Conservation (phyloP, 140 eudicot genomes). For the Eryngium alpinum region DNA sequence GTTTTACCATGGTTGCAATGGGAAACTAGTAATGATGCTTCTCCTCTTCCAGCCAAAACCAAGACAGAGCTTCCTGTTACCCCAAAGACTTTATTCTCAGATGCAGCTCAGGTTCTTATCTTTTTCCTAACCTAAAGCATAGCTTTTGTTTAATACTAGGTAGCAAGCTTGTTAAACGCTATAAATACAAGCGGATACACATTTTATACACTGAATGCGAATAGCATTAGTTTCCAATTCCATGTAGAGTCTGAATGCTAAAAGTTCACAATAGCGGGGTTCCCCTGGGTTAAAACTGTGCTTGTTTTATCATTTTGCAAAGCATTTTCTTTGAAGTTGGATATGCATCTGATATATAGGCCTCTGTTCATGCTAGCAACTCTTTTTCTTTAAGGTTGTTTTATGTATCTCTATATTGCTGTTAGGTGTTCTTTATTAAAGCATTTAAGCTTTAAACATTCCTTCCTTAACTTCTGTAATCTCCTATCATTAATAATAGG, state of each 20-base stretch:
- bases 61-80: slow-evolving; percentile 40
- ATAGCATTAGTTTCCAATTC: not conserved
- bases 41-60: slow-evolving; percentile 22
- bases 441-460: not conserved
- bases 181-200: not conserved
- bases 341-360: no score
- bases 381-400: not conserved
- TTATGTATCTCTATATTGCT: no score
- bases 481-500: slow-evolving; percentile 27
- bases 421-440: no score
- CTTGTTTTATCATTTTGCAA: not conserved
- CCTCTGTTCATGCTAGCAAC: not conserved
- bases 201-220: not conserved
- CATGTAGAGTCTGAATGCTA: not conserved
- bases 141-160: not conserved
- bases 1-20: slow-evolving; percentile 90
- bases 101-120: slow-evolving; percentile 51
- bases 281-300: not conserved
- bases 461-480: not conserved
- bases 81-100: slow-evolving; percentile 55
- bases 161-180: not conserved
- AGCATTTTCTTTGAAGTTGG: no score
- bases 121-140: not conserved
- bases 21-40: slow-evolving; percentile 53
- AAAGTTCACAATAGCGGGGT: not conserved